Evolutionary conservation across 1,139 yeast genomes (phyloP), one percentile per base, ranked within the genome.

Genomic region (Petasospora fabianii): DNA sequence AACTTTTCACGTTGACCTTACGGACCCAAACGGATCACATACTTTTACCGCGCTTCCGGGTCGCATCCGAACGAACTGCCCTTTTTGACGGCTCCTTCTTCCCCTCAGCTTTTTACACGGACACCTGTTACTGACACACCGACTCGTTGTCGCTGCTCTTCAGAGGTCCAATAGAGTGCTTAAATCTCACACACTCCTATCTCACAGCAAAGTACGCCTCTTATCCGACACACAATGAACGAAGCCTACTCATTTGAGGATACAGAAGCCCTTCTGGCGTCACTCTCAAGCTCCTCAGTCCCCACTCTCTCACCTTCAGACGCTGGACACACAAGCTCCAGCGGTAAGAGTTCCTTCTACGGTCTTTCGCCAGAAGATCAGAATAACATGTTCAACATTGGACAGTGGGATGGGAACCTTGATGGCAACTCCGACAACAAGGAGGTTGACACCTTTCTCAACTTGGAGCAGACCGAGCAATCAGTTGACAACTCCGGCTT

Each of bases 251-350:
- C 58, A 16, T 54, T 53, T 36, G 55, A 49, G 24, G 56, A 49
- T 27, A 52, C 58, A 3, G 56, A 53, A 24, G 56, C 58, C 15
- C 41, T 54, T 4, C 33, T 54, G 16, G 55, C 53, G n/a, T 49
- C 57, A 1, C 36, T 54, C 12, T 50, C 55, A 19, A 34, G 41
- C 12, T 49, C 58, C 1, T 46, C 55, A 2, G 34, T 34, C 3
- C 54, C 52, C 7, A 48, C 50, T 2, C 18, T 51, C 5, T 53
- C 58, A 1, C 55, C 56, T 2, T 43, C 49, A 3, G 55, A 53
- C 7, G 18, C 42, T 12, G 47, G 40, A 4, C 41, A 39, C 35
- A 34, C 43, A 8, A 36, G 35, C 24, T 45, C 51, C 11, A 39
- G 46, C 28, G 45, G 52, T 9, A 52, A 49, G 30, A 42, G 51